Base-by-base conservation (phyloP, 2,329 filamentous ascomycete species). In the Pseudocercospora pini-densiflorae region DNA sequence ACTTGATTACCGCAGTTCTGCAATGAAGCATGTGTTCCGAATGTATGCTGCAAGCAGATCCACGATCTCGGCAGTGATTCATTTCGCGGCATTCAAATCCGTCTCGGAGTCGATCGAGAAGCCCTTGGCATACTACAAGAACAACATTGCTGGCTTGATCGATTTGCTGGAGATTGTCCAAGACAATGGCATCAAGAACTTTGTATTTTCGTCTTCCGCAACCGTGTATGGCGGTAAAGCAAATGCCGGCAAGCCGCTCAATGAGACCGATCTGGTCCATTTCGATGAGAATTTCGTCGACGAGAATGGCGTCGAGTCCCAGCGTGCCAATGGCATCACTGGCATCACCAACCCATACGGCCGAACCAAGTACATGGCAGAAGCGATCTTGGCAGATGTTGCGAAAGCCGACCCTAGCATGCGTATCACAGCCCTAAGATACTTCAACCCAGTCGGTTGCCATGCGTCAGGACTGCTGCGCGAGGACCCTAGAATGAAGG, bases 401-500 rank as follows among this genome's bases (percentile, higher is more conserved):
- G 87, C 87, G 14, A 78, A 81, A 19, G 85, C 88, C 2, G 87
- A 90, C 74, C 83, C 87, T 5, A 82, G 84, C 24, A 89, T 88
- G 87, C 85, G 84, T 16, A 87, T 90, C 70, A 86, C 87, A 36
- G 86, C 87, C 4, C 80, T 90, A 29, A 83, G 88, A 31, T 90
- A 90, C 77, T 90, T 90, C 80, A 90, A 90, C 69, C 89, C 88
- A 0, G 86, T 90, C 61, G 88, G 89, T 7, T 90, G 87, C 75
- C 87, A 90, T 73, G 80, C 86, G 27, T 89, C 87, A 2, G 89
- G 88, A 16, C 79, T 89, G 6, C 80, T 90, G 10, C 87, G 88
- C 19, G 89, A 90, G 78, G 86, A 89, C 74, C 88, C 89, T 24
- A 82, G 85, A 63, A 85, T 85, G 64, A 83, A 81, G 40, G 87